Conservation (phyloP, 2,329 filamentous ascomycete genomes). For the Rugonectria rugulosa region DNA sequence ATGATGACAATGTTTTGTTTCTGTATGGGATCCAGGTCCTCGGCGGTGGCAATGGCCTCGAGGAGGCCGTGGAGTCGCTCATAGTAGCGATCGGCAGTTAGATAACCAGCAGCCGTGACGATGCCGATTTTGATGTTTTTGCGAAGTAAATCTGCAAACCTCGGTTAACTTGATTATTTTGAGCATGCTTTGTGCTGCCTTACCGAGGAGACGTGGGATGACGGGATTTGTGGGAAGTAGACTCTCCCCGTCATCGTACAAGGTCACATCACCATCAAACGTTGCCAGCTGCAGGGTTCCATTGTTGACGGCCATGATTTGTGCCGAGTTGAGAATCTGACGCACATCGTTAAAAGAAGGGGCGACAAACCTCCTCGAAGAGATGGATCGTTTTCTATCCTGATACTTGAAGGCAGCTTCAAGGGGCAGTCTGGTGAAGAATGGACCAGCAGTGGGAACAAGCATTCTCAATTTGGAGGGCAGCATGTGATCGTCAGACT, state of each 20-base stretch:
- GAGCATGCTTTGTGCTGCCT: constrained; percentile 5
- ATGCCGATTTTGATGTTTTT: constrained; percentile 89
- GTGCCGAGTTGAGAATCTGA: constrained; percentile 91
- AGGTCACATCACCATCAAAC: constrained; percentile 96
- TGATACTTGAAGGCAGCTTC: constrained; percentile 93
- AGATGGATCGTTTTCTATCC: constrained; percentile 85
- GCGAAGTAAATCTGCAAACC: constrained; percentile 68
- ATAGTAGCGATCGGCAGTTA: constrained; percentile 86
- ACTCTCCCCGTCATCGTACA: constrained; percentile 89
- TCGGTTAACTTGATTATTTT: constrained; percentile 9
- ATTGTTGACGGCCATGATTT: constrained; percentile 88
- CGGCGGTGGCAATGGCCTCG: constrained; percentile 72
- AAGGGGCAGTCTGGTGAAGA: constrained; percentile 88
- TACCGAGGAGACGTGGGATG: constrained; percentile 68
- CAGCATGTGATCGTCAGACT: constrained; percentile 68
- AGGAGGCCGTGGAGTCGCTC: constrained; percentile 86
- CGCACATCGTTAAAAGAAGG: constrained; percentile 98
- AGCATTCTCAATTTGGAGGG: constrained; percentile 92
- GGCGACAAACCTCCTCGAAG: constrained; percentile 88
- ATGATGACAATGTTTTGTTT: constrained; percentile 87
- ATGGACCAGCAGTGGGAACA: constrained; percentile 89
- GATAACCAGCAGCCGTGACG: constrained; percentile 96
- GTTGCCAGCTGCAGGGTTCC: constrained; percentile 85
- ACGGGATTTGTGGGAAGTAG: constrained; percentile 79
- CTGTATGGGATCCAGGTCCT: constrained; percentile 67